Percentiles rank a stretch among this genome's conserved stretches.
These are phyloP conservation scores for Paracoccidioides brasiliensis DNA, from an alignment of 2,329 filamentous ascomycete species.

Conservation along the genomic window DNA sequence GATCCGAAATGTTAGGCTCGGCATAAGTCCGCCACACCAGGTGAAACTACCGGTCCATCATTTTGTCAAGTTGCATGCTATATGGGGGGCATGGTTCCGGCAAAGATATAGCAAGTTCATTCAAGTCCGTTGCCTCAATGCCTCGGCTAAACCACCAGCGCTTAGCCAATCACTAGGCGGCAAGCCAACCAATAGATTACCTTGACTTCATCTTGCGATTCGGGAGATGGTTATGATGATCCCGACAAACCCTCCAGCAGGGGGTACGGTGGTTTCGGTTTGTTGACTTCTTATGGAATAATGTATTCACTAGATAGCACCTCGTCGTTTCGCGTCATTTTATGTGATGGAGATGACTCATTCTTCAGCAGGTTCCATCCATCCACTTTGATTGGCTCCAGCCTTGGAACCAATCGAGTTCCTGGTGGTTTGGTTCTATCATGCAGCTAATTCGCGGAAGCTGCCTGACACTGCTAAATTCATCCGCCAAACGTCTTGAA, in stretches of 20 bases:
- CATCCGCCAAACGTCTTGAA: not conserved
- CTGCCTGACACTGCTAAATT: not conserved
- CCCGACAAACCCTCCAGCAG: not conserved
- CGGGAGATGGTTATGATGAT: not conserved
- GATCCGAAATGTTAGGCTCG: not conserved
- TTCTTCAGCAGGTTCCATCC: too few species aligned
- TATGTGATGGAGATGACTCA: too few species aligned
- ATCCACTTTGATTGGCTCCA: not conserved
- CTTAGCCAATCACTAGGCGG: not conserved
- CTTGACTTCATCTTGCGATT: not conserved
- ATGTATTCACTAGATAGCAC: too few species aligned
- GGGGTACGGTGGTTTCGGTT: not conserved
- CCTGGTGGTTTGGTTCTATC: not conserved
- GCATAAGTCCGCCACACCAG: not conserved
- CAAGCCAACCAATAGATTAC: not conserved
- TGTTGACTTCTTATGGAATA: too few species aligned
- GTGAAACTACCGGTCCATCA: not conserved
- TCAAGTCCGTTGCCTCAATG: not conserved
- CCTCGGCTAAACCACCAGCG: not conserved
- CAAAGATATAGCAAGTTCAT: not conserved
- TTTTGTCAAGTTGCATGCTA: not conserved
- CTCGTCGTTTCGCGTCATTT: too few species aligned
- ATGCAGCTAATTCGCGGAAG: not conserved
- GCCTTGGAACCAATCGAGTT: not conserved
- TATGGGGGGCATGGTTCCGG: not conserved